Evolutionary conservation across 2,329 filamentous ascomycete species (phyloP).

Genomic region (Stenocarpella maydis): DNA sequence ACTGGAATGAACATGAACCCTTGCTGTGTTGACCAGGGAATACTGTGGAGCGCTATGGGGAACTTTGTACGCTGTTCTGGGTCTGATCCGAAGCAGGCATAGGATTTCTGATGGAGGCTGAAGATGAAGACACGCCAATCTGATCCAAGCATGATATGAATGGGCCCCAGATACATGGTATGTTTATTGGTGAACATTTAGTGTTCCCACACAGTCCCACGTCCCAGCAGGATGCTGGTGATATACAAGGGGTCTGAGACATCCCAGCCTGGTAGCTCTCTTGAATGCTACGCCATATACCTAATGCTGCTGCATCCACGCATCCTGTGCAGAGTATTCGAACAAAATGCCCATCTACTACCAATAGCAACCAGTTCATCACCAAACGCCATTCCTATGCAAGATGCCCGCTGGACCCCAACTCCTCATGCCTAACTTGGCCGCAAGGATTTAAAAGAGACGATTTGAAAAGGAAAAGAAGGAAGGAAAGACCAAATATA

Average conservation of each 20-base stretch:
- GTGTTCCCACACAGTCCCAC: background rate
- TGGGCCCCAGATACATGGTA: background rate
- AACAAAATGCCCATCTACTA: no score
- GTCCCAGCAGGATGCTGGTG: background rate
- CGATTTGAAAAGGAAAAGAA: background rate
- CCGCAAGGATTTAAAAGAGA: background rate
- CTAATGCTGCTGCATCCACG: background rate
- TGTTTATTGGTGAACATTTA: background rate
- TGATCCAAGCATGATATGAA: background rate
- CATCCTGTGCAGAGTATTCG: background rate
- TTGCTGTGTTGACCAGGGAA: background rate
- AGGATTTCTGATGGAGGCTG: background rate
- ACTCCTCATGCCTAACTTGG: background rate
- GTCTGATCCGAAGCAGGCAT: no score
- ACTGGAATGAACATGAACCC: background rate
- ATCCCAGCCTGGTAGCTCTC: background rate
- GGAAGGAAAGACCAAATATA: background rate
- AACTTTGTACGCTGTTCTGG: background rate
- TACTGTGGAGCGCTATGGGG: background rate
- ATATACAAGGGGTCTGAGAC: background rate
- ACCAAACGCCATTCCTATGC: conserved; percentile 29
- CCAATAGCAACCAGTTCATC: background rate
- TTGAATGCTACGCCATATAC: background rate
- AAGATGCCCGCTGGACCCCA: background rate
- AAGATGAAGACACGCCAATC: no score